Evolutionary conservation across 2,329 filamentous ascomycete genomes (phyloP).

Genomic region (Alternaria conjuncta): DNA sequence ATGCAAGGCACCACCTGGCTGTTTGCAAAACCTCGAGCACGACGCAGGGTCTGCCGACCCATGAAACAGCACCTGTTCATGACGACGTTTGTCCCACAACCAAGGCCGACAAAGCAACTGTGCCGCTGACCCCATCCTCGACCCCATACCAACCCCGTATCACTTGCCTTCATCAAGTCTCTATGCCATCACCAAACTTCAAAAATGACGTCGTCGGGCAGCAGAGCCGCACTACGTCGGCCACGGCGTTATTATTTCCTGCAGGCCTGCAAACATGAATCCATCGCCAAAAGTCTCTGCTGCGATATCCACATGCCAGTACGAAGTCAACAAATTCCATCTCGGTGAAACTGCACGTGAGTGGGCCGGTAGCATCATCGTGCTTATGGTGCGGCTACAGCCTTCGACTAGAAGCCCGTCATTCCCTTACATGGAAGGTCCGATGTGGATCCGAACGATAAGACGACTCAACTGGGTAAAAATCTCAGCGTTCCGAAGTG

Average conservation of each 20-base stretch:
- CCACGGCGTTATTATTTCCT: not conserved
- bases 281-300: constrained; percentile 8
- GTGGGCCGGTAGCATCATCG: constrained; percentile 10
- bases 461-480: constrained; percentile 1
- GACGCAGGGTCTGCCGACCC: constrained; percentile 7
- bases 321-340: not conserved
- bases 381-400: constrained; percentile 6
- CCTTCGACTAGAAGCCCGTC: constrained; percentile 4
- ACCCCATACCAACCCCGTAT: not conserved
- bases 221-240: not conserved
- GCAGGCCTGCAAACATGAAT: not conserved
- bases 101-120: constrained; percentile 5
- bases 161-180: not conserved
- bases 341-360: constrained; percentile 3
- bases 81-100: constrained; percentile 1
- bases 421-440: not conserved
- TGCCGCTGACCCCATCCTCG: constrained; percentile 1
- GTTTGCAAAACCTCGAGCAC: not conserved
- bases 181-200: not conserved
- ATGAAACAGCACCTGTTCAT: not conserved
- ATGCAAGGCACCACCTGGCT: not conserved
- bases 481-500: constrained; percentile 5
- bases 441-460: constrained; percentile 1
- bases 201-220: constrained; percentile 6
- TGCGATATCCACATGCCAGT: constrained; percentile 1